Evolutionary conservation across 108 stramenopile genomes (phyloP), one percentile per base, ranked within the genome.

Genomic region (Cylindrotheca fusiformis): DNA sequence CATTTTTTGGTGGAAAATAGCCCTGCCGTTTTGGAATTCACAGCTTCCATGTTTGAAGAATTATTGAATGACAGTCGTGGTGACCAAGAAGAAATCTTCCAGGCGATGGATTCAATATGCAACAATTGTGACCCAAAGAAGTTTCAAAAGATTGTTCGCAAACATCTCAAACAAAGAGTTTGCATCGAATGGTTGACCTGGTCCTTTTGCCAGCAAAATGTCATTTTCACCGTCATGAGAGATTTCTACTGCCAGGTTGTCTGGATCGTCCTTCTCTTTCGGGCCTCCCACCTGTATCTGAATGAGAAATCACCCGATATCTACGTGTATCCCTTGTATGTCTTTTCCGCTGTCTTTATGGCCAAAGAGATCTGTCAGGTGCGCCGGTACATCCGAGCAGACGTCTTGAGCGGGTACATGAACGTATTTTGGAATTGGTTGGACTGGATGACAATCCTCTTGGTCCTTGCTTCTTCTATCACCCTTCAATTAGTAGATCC

Each of bases 131-230:
- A 6, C 10, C 36, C 36, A 41, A 41, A 41, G 36, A 41, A 41
- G 36, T 41, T 41, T 41, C 36, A 41, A 41, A 41, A 6, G 14
- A 41, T 41, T 41, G 36, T 41, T 41, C 14, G 36, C 36, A 41
- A 41, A 6, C 6, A 41, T 14, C 14, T 41, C 6, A 6, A 41
- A 10, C 10, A 41, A 41, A 41, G 14, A 41, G 36, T 41, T 41
- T 41, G 36, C 36, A 41, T 41, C 6, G 10, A 41, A 41, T 41
- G 36, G 36, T 41, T 41, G 36, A 41, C 36, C 10, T 41, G 51
- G 51, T 5, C 51, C 51, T 20, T 20, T 8, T 52, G 51, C 18
- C 51, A 52, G 18, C 51, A 52, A 18, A 52, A 52, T 14, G 22
- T 20, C 5, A 24, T 52, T 14, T 24, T 8, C 18, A 8, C 51